Base-by-base conservation (phyloP, 1,284 basidiomycete genomes). In the Rhodotorula sp. region DNA sequence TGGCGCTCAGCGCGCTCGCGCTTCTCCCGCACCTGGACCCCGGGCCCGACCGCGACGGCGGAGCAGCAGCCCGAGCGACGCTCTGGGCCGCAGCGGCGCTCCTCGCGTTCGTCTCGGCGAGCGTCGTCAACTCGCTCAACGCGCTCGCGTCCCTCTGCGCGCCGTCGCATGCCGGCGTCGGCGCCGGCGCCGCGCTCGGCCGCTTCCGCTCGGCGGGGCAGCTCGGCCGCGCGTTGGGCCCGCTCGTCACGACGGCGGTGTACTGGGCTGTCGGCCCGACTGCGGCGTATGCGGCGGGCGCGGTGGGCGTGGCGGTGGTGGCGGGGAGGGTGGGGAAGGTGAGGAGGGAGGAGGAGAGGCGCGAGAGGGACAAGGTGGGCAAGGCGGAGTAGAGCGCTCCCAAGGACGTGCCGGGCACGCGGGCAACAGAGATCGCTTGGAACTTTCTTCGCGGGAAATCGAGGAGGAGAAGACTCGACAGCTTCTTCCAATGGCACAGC, bases 21-120 rank as follows among this genome's bases (percentile, higher is more conserved):
- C 72, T 87, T 65, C 83, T 95, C 9, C 91, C 94, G 8, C 83
- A 80, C 29, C 85, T 87, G 69, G 83, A 62, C 19, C 39, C 60
- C 39, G 39, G 39, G 48, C 32, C 61, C 51, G 62, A 50, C 19
- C 15, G 21, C 22, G 25, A 5, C 19, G 61, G 44, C 17, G 29
- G 32, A 37, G 63, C 3, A 41, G 37, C 61, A 34, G 64, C 50
- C 34, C 34, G 32, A 7, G 44, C 48, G 46, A 12, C 41, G 41
- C 34, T 61, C 1, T 68, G 64, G 39, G 34, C 83, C 19, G 89
- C 91, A 4, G 90, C 91, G 0, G 85, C 90, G 5, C 90, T 89
- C 78, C 84, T 96, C 81, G 91, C 91, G 2, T 94, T 92, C 83
- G 94, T 94, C 1, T 90, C 89, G 71, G 93, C 94, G 8, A 95